These are phyloP conservation scores for Diplodia corticola DNA, from an alignment of 2,329 filamentous ascomycete species.

Conservation along the genomic window DNA sequence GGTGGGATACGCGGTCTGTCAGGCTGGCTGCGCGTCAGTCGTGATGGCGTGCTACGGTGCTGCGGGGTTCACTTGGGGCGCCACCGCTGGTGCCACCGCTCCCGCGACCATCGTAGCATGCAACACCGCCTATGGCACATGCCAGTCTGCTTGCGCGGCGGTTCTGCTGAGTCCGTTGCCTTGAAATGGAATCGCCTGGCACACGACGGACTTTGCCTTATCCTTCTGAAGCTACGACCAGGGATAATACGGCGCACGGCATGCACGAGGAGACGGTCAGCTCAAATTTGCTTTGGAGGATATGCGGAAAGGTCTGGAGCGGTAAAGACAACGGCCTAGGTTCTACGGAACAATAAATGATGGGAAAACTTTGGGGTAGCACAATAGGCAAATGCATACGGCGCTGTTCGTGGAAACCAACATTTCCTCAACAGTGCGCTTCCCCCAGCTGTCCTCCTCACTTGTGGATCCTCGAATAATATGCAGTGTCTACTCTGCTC, in stretches of 20 bases:
- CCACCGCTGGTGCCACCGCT: constrained; percentile 40
- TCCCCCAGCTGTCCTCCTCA: no score
- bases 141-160: constrained; percentile 48
- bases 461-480: no score
- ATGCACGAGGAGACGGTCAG: not conserved
- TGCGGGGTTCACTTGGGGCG: constrained; percentile 47
- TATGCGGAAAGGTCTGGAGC: not conserved
- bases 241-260: not conserved
- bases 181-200: constrained; percentile 26
- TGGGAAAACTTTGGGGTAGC: no score
- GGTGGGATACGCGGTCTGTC: constrained; percentile 48
- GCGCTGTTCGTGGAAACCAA: no score
- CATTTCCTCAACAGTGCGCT: no score
- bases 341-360: not conserved
- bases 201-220: not conserved
- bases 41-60: constrained; percentile 51
- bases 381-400: no score
- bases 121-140: constrained; percentile 49
- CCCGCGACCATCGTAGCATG: constrained; percentile 47
- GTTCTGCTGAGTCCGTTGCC: constrained; percentile 37
- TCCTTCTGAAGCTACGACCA: not conserved
- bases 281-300: not conserved
- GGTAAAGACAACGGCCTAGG: not conserved
- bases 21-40: constrained; percentile 48
- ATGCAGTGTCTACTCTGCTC: no score